phyloP scores from a whole-genome alignment of 768 basidiomycete genomes.

The Suillus decipiens region DNA sequence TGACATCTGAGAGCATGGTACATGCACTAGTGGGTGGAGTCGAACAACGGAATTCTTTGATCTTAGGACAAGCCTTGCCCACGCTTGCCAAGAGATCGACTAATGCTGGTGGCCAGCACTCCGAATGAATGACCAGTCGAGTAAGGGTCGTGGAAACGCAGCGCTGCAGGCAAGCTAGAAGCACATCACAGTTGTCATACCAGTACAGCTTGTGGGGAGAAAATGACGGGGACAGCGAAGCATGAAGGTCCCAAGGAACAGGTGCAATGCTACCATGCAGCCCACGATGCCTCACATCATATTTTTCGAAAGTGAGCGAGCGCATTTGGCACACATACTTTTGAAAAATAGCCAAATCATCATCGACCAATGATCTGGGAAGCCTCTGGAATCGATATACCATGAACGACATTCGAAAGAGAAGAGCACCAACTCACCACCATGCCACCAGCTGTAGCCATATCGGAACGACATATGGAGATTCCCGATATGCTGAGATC shows the following conservation, averaged over 20 bases:
- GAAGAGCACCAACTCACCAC: not conserved
- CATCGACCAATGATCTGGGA: not conserved
- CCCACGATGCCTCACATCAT: no score
- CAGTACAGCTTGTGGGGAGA: not conserved
- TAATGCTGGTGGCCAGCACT: not conserved
- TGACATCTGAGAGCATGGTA: not conserved
- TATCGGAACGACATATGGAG: not conserved
- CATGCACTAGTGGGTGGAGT: not conserved
- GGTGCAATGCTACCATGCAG: not conserved
- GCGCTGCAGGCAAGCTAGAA: not conserved
- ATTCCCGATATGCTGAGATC: no score
- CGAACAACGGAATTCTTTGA: slow-evolving; percentile 1
- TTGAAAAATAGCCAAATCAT: not conserved
- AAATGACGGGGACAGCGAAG: not conserved
- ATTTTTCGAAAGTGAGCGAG: not conserved
- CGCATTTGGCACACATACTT: not conserved
- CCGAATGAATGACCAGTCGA: not conserved
- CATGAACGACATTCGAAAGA: not conserved
- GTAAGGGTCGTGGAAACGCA: not conserved
- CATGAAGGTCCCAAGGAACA: not conserved
- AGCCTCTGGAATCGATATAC: not conserved
- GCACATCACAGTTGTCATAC: not conserved
- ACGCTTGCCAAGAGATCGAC: not conserved
- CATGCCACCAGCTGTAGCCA: not conserved
- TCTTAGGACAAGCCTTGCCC: not conserved